Evolutionary conservation across 176 grass and related monocot genomes (phyloP), one percentile per base, ranked within the genome.

Genomic region (Triticum dicoccoides): DNA sequence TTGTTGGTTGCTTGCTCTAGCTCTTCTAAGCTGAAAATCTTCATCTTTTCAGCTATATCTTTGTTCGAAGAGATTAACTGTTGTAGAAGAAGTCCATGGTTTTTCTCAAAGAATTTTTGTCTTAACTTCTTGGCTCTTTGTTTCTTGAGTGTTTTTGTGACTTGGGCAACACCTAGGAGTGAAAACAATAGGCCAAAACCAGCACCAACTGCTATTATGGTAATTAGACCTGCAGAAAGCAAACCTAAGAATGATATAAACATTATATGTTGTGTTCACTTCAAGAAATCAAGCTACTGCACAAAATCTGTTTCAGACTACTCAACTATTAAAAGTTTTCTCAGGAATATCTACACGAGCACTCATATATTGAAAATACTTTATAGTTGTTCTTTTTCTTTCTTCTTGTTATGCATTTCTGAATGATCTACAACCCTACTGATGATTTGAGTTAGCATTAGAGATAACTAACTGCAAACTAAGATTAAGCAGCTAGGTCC

Each of bases 21-120:
- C 42, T 92, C 90, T 42, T 89, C 62, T 24, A 92, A 92, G 61
- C 61, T 89, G 14, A 87, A 92, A 79, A 89, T 92, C 65, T 67
- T 89, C 8, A 39, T 24, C 5, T 74, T 87, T 80, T 89, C 86
- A 0, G 84, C 87, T 69, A 86, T 75, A 81, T 92, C 84, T 82
- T 76, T 83, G 8, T 89, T 80, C 62, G 91, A 89, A 9, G 84
- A 65, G 2, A 92, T 87, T 33, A 86, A 21, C 0, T 92, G 74
- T 29, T 87, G 83, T 3, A 92, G 73, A 32, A 92, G 75, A 68
- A 92, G 62, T 11, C 87, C 91, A n/a, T 86, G 87, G 4, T 92
- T 92, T 76, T 59, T 82, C 51, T 70, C 87, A 58, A 92, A 92
- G 38, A 77, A 84, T 5, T 51, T 64, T 20, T 83, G 21, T 56